phyloP scores from a whole-genome alignment of 805 yeast species.

The Metschnikowia picachoensis region DNA sequence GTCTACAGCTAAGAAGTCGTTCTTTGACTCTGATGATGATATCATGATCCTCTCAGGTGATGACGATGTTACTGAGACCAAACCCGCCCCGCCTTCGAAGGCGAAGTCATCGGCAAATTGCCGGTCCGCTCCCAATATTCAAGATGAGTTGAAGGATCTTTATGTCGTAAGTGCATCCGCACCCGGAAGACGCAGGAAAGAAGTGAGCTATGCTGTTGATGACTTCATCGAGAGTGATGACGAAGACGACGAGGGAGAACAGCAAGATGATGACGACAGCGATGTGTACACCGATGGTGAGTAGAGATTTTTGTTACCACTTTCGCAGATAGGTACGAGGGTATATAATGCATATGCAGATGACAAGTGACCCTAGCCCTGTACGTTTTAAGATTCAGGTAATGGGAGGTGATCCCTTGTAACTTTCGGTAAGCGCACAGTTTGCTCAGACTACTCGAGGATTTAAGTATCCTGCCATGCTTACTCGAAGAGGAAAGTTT shows the following conservation, averaged over 20 bases:
- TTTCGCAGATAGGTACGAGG: not conserved
- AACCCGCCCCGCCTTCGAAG: constrained; percentile 2
- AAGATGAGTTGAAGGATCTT: constrained; percentile 18
- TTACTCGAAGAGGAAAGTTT: no score
- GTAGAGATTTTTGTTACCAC: not conserved
- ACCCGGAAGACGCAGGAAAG: constrained; percentile 12
- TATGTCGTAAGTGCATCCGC: constrained; percentile 7
- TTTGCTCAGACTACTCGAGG: no score
- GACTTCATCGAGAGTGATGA: constrained; percentile 10
- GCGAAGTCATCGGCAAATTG: not conserved
- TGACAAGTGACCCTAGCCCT: no score
- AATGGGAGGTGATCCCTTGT: no score
- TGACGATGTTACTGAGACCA: not conserved
- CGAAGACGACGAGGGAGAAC: constrained; percentile 7
- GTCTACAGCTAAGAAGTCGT: constrained; percentile 9
- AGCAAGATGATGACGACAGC: constrained; percentile 9
- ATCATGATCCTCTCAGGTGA: constrained; percentile 9
- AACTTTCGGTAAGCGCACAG: no score
- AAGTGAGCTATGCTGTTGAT: constrained; percentile 15
- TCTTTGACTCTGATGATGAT: constrained; percentile 16
- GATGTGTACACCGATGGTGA: constrained; percentile 8
- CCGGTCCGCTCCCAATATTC: constrained; percentile 7
- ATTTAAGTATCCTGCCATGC: no score
- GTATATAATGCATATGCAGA: not conserved
- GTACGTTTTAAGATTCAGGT: no score